phyloP scores from a whole-genome alignment of 2,329 filamentous ascomycete species.

The Sporothrix inflata region DNA sequence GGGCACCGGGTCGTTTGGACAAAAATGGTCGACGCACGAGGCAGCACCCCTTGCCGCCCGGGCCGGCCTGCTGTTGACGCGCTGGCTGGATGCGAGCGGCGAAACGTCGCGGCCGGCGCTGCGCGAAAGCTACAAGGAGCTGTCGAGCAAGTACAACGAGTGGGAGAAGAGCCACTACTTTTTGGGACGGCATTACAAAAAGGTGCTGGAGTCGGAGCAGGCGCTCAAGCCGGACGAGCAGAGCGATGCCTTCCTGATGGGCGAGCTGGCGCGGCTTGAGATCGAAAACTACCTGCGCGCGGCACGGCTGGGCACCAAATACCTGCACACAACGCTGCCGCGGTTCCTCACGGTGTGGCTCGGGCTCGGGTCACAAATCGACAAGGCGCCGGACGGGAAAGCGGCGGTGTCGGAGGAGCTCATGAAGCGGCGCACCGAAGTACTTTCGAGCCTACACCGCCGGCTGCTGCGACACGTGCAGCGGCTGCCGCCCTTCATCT shows the following conservation, averaged over 20 bases:
- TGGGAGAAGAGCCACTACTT: conserved; percentile 99
- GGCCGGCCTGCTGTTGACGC: conserved; percentile 86
- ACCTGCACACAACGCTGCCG: conserved; percentile 91
- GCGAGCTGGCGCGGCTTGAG: conserved; percentile 83
- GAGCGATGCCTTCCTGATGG: conserved; percentile 73
- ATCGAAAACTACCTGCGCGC: conserved; percentile 93
- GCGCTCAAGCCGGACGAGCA: conserved; percentile 75
- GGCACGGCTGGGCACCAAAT: conserved; percentile 87
- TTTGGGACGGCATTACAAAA: conserved; percentile 95
- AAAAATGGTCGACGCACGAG: conserved; percentile 18
- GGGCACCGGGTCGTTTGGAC: conserved; percentile 6
- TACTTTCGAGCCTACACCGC: conserved; percentile 70
- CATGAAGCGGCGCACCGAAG: conserved; percentile 60
- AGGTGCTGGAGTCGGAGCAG: conserved; percentile 88
- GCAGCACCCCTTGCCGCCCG: conserved; percentile 60
- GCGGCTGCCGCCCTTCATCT: conserved; percentile 73
- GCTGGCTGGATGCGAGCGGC: conserved; percentile 95
- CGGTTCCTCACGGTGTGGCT: conserved; percentile 93
- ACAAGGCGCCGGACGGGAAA: conserved; percentile 62
- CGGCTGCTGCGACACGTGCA: conserved; percentile 79
- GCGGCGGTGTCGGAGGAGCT: conserved; percentile 57
- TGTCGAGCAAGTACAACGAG: conserved; percentile 67
- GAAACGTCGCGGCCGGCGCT: conserved; percentile 85
- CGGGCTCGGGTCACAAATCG: conserved; percentile 78
- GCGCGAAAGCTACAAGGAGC: conserved; percentile 79